Evolutionary conservation across 164 flowering plant species (phyloP).

Genomic region (Tetrastigma voinierianum): DNA sequence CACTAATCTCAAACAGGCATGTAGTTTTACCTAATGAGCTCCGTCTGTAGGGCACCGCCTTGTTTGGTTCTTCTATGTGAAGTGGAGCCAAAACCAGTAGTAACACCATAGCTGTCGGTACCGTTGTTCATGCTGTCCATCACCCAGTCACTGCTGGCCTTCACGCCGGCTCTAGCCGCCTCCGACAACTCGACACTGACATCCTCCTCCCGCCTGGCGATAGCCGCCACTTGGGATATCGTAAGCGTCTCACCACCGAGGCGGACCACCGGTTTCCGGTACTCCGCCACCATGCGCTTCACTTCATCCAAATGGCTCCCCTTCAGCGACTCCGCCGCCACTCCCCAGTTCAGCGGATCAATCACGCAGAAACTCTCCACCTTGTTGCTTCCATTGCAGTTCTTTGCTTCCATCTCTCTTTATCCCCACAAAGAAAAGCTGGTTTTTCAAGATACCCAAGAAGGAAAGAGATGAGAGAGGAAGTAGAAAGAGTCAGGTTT

Average conservation of each 20-base stretch:
- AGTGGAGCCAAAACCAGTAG: conserved; percentile 45
- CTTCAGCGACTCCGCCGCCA: conserved; percentile 19
- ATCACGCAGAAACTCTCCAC: too few species aligned
- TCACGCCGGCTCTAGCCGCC: conserved; percentile 25
- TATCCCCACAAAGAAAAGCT: too few species aligned
- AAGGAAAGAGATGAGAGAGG: too few species aligned
- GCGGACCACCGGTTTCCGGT: conserved; percentile 9
- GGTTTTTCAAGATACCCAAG: too few species aligned
- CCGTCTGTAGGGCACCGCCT: conserved; percentile 36
- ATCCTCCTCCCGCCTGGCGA: neutral
- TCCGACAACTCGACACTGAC: conserved; percentile 26
- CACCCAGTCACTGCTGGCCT: conserved; percentile 37
- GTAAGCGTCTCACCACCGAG: conserved; percentile 10
- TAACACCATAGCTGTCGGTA: conserved; percentile 41
- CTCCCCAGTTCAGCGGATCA: conserved; percentile 28
- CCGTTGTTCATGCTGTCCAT: conserved; percentile 27
- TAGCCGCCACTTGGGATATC: conserved; percentile 14
- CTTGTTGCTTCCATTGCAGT: too few species aligned
- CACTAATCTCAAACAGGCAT: neutral
- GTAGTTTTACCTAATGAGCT: conserved; percentile 26
- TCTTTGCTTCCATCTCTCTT: too few species aligned
- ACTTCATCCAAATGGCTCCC: conserved; percentile 29
- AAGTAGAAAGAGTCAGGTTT: too few species aligned
- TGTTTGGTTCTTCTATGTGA: conserved; percentile 34
- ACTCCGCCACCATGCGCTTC: conserved; percentile 14